Base-by-base conservation (phyloP, 305 asterid genomes). In the Fraxinus albicans region DNA sequence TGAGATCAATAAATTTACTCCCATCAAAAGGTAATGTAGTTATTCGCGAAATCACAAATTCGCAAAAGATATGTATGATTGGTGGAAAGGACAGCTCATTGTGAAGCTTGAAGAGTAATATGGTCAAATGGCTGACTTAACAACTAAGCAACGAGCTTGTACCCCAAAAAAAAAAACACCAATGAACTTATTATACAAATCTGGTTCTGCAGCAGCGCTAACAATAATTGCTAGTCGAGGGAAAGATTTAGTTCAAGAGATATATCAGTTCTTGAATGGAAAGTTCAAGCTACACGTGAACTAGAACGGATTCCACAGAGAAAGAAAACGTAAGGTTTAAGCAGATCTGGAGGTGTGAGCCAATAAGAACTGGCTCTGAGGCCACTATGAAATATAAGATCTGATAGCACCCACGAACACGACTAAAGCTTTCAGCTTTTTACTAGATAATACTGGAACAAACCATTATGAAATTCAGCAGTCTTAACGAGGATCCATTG, bases 401-500 rank as follows among this genome's bases (percentile, higher is more conserved):
- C 87, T 83, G 86, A 77, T 76, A 81, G 88, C 81, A 86, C 63
- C 47, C 8, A 40, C 12, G 47, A 40, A 40, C 47, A 8, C 13
- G 10, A 40, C 0, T 8, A 40, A 40, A 40, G 12, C 42, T 79
- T 85, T 86, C 79, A 88, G 47, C 47, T 8, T 8, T 40, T 40
- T 40, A 81, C 55, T 3, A 44, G 91, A 84, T 91, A 91, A 82
- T 80, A 83, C 35, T 77, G 89, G 90, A 84, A 92, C 90, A 86
- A 72, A 17, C 25, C 81, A 82, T 86, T 79, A 78, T 81, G 86
- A 85, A 89, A 85, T 83, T 85, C 86, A 86, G 88, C 88, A 86
- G 84, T 84, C 90, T 84, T 81, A 76, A 77, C 31, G 92, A 85
- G 97, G 96, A 86, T 84, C 97, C 93, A 77, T 80, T 80, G 84